phyloP scores from a whole-genome alignment of 345 rosid species.

The Cardiospermum halicacabum region DNA sequence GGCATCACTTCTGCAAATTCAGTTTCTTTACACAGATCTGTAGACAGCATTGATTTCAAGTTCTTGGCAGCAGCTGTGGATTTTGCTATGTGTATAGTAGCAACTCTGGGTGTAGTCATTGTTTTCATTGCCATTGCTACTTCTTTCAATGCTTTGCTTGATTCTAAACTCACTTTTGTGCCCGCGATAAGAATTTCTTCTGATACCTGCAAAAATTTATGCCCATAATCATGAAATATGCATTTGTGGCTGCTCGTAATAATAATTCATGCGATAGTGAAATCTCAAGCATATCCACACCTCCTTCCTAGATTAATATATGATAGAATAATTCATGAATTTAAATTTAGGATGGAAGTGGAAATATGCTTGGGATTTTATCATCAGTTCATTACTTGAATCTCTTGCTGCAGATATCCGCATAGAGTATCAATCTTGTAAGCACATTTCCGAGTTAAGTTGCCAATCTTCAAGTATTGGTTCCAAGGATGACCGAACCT shows the following conservation, averaged over 20 bases:
- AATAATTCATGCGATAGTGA: too few species aligned
- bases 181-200: slow-evolving; percentile 16
- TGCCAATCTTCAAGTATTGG: slow-evolving; percentile 28
- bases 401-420: slow-evolving; percentile 12
- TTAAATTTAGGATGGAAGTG: too few species aligned
- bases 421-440: slow-evolving; percentile 28
- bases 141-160: slow-evolving; percentile 31
- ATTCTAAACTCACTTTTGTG: slow-evolving; percentile 24
- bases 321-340: too few species aligned
- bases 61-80: slow-evolving; percentile 25
- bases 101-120: slow-evolving; percentile 22
- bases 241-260: too few species aligned
- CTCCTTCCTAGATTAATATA: too few species aligned
- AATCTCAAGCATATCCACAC: too few species aligned
- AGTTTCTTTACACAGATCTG: slow-evolving; percentile 14
- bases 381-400: not conserved
- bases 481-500: slow-evolving; percentile 41
- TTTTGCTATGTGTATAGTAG: slow-evolving; percentile 19
- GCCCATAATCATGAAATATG: not conserved
- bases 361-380: too few species aligned
- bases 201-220: slow-evolving; percentile 18
- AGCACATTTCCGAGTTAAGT: slow-evolving; percentile 32
- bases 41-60: slow-evolving; percentile 16
- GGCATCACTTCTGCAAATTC: slow-evolving; percentile 23
- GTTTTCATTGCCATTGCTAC: slow-evolving; percentile 21